Percentiles rank a stretch among this genome's conserved stretches.
phyloP scores from a whole-genome alignment of 106 monocot species.

The Dioscorea alata region DNA sequence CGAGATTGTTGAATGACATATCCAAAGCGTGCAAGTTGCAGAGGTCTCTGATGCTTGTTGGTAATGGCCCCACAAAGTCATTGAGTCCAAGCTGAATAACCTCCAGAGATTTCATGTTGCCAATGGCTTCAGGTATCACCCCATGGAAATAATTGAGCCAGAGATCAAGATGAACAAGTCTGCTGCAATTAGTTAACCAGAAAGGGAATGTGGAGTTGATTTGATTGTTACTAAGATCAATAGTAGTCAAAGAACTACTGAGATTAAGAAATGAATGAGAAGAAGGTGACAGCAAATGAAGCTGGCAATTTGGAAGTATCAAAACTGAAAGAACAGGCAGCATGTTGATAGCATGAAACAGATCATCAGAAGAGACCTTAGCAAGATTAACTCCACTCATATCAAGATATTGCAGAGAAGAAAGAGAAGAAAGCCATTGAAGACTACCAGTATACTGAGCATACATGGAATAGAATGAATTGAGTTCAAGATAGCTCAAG shows the following conservation, averaged over 20 bases:
- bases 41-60: neutral
- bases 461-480: no score
- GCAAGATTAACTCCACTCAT: neutral
- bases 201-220: neutral
- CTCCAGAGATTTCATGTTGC: neutral
- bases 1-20: neutral
- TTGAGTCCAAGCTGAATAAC: neutral
- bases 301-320: neutral
- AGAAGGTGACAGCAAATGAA: neutral
- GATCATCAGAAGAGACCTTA: neutral
- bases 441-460: neutral
- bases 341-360: neutral
- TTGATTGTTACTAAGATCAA: neutral
- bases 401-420: neutral
- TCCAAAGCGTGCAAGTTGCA: neutral
- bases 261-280: neutral
- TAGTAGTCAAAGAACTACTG: neutral
- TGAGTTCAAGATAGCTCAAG: neutral
- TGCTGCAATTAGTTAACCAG: neutral
- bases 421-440: slow-evolving; percentile 1
- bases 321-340: neutral
- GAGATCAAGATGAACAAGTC: neutral
- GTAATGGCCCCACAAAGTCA: neutral
- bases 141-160: neutral
- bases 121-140: neutral